A percentile compares a stretch with the other conserved stretches of the same genome.
Conservation (phyloP, 1,139 yeast genomes). For the Candida smagusa region DNA sequence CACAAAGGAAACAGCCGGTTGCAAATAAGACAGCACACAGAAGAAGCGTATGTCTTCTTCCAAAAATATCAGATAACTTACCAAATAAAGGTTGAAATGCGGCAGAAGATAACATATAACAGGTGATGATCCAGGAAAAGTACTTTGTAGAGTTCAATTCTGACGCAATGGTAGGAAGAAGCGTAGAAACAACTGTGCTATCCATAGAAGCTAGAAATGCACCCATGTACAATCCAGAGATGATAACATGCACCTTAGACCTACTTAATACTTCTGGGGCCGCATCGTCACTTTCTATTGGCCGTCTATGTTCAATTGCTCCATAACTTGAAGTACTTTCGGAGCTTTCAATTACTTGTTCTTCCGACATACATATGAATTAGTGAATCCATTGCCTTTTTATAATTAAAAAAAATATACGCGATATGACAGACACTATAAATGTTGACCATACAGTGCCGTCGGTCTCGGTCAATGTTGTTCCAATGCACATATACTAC, state of each 20-base stretch:
- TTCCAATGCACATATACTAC: conserved; percentile 40
- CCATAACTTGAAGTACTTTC: conserved; percentile 8
- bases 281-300: conserved; percentile 14
- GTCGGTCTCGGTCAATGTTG: conserved; percentile 26
- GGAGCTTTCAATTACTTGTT: not conserved
- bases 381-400: not conserved
- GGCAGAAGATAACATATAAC: conserved; percentile 37
- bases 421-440: conserved; percentile 10
- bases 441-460: not conserved
- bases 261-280: conserved; percentile 14
- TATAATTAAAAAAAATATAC: not conserved
- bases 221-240: conserved; percentile 35
- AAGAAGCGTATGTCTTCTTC: conserved; percentile 51
- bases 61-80: conserved; percentile 81
- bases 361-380: not conserved
- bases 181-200: conserved; percentile 43
- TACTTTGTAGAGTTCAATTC: conserved; percentile 38
- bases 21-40: conserved; percentile 36
- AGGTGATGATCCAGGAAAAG: conserved; percentile 48
- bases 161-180: conserved; percentile 41
- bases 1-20: conserved; percentile 40
- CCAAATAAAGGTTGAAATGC: conserved; percentile 75
- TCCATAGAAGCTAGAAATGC: conserved; percentile 44
- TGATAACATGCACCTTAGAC: conserved; percentile 32
- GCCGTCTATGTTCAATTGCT: conserved; percentile 10